Base-by-base conservation (phyloP, 1,284 basidiomycete genomes). In the Cryptococcus sp. region DNA sequence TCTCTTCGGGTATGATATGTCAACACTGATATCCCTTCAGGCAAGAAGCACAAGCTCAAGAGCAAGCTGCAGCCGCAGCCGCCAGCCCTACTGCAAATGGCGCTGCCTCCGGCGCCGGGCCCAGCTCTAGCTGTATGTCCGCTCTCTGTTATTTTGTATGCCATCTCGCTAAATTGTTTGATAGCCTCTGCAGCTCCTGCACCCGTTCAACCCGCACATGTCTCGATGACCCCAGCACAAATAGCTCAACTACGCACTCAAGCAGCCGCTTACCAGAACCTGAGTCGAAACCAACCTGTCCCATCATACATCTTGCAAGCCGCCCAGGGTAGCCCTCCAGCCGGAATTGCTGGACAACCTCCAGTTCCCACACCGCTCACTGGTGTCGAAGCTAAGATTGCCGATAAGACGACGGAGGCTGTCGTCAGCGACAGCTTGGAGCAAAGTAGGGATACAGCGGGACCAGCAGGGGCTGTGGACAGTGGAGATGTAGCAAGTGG, bases 211-310 rank as follows among this genome's bases (percentile, higher is more conserved):
- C 51, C 50, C 16, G 55, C 66, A 10, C 75, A 67, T 46, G 69
- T 77, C 23, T 70, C 77, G n/a, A 91, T 98, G 77, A 89, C 89
- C 2, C 81, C 80, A 1, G 89, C 90, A 54, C 94, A 97, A 73
- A 88, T 96, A 54, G 84, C 84, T 45, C 86, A 90, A 25, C 85
- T 98, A 41, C 86, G 90, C 53, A 86, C 89, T 0, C 95, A 99
- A 74, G 91, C 98, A 46, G 84, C 88, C 57, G 91, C 94, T 0
- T 96, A 89, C 81, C 92, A 92, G 73, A 85, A 89, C 59, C 84
- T 98, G 61, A 83, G 83, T 20, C 86, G 87, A 25, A 91, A 91
- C 50, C 77, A 88, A 39, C 87, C 93, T 5, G 82, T 98, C 41
- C 91, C 95, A 16, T 84, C 89, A 3, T 79, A 85, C 61, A 75